These are phyloP conservation scores for Tricholoma bakamatsutake DNA, from an alignment of 768 basidiomycete genomes.

Conservation along the genomic window DNA sequence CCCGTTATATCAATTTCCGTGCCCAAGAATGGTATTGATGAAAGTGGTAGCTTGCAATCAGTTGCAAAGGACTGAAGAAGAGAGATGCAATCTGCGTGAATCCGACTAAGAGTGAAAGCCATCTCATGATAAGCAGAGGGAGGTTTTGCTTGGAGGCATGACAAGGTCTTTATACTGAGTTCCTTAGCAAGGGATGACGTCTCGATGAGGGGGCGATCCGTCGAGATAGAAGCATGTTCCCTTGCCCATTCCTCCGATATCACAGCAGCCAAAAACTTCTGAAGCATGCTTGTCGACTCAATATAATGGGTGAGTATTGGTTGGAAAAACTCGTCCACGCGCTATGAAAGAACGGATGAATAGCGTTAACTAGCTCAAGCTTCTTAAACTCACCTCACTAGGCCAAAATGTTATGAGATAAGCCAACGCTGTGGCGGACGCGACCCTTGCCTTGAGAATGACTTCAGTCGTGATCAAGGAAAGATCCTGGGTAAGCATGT, in stretches of 20 bases:
- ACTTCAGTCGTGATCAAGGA: conserved; percentile 73
- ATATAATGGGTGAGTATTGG: conserved; percentile 76
- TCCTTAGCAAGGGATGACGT: conserved; percentile 55
- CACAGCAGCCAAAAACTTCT: conserved; percentile 80
- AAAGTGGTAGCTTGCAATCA: conserved; percentile 83
- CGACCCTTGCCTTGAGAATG: conserved; percentile 73
- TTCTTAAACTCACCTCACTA: conserved; percentile 35
- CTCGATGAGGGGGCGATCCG: conserved; percentile 41
- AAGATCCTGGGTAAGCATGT: conserved; percentile 87
- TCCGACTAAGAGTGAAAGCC: conserved; percentile 71
- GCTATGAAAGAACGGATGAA: conserved; percentile 12
- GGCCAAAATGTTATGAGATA: conserved; percentile 67
- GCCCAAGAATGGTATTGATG: conserved; percentile 75
- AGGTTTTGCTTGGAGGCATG: conserved; percentile 67
- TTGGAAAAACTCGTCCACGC: conserved; percentile 62
- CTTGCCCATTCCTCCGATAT: conserved; percentile 91
- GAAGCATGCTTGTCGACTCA: conserved; percentile 86
- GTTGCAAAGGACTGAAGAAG: conserved; percentile 77
- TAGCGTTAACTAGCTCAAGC: not conserved
- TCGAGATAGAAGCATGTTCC: conserved; percentile 24
- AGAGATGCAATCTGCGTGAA: conserved; percentile 72
- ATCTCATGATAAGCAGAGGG: conserved; percentile 90
- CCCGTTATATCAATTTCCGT: conserved; percentile 72
- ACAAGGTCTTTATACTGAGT: conserved; percentile 61
- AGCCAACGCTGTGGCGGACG: conserved; percentile 74